Evolutionary conservation across 2,329 filamentous ascomycete genomes (phyloP).

Genomic region (Diaporthe caulivora): DNA sequence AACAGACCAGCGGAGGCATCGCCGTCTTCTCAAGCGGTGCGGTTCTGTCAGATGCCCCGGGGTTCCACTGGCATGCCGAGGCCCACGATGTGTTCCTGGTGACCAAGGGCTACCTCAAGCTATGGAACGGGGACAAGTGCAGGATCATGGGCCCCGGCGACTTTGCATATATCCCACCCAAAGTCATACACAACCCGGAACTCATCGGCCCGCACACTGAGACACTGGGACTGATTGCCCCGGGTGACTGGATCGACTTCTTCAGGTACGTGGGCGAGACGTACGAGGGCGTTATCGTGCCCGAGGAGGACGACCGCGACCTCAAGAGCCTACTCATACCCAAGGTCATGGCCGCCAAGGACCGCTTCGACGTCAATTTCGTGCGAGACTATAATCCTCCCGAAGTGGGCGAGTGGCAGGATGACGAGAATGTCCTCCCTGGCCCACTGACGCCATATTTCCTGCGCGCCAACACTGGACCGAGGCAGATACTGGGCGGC

Average conservation of each 20-base stretch:
- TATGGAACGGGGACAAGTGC: slow-evolving; percentile 70
- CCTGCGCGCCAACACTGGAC: slow-evolving; percentile 62
- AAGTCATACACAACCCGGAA: slow-evolving; percentile 67
- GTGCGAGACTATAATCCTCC: slow-evolving; percentile 61
- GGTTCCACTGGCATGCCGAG: slow-evolving; percentile 69
- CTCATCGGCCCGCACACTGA: slow-evolving; percentile 67
- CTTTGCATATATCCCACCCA: slow-evolving; percentile 69
- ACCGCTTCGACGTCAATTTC: slow-evolving; percentile 68
- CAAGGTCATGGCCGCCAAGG: slow-evolving; percentile 67
- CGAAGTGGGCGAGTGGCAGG: slow-evolving; percentile 56
- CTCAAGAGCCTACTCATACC: slow-evolving; percentile 63
- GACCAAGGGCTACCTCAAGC: slow-evolving; percentile 65
- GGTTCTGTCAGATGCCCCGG: slow-evolving; percentile 58
- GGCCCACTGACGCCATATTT: slow-evolving; percentile 59
- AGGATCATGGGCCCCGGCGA: slow-evolving; percentile 66
- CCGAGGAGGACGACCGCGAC: slow-evolving; percentile 65
- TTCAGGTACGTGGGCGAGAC: slow-evolving; percentile 69
- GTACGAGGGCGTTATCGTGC: slow-evolving; percentile 62
- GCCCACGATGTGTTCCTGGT: slow-evolving; percentile 70
- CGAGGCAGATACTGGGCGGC: slow-evolving; percentile 59
- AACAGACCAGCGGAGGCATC: slow-evolving; percentile 64
- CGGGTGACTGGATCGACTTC: slow-evolving; percentile 72
- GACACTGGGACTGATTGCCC: slow-evolving; percentile 65
- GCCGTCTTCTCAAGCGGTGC: slow-evolving; percentile 64
- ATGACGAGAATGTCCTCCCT: slow-evolving; percentile 55